A percentile compares a stretch with the other conserved stretches of the same genome.
Evolutionary conservation across 176 grass and related monocot species (phyloP).

Genomic region (Tillandsia fasciculata): DNA sequence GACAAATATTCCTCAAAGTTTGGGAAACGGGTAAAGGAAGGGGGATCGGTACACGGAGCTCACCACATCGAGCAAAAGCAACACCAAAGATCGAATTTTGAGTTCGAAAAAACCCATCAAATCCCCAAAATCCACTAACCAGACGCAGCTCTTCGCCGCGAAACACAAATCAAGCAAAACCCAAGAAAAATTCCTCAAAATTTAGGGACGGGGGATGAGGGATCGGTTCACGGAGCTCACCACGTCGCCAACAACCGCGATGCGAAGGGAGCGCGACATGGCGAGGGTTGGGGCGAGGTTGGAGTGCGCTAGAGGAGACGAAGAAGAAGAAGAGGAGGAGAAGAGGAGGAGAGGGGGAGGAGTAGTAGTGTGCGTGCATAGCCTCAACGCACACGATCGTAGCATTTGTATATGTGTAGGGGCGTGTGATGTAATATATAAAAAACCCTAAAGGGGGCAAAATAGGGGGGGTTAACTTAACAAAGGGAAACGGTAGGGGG

Average conservation of each 20-base stretch:
- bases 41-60: no score
- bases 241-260: constrained; percentile 91
- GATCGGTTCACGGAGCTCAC: constrained; percentile 19
- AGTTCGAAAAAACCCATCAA: no score
- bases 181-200: not conserved
- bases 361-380: constrained; percentile 7
- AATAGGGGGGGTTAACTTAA: no score
- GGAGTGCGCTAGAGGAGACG: constrained; percentile 11
- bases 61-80: no score
- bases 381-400: constrained; percentile 17
- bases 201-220: not conserved
- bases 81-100: no score
- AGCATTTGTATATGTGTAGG: constrained; percentile 15
- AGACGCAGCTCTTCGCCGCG: no score
- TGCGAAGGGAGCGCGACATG: constrained; percentile 24
- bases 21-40: no score
- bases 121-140: no score
- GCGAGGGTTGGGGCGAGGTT: constrained; percentile 2
- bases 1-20: no score
- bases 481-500: no score
- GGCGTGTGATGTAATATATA: no score
- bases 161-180: not conserved
- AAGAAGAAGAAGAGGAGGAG: constrained; percentile 5
- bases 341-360: constrained; percentile 12
- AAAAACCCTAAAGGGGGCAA: no score